phyloP scores from a whole-genome alignment of 73 alveolate species.

The Paramecium caudatum region DNA sequence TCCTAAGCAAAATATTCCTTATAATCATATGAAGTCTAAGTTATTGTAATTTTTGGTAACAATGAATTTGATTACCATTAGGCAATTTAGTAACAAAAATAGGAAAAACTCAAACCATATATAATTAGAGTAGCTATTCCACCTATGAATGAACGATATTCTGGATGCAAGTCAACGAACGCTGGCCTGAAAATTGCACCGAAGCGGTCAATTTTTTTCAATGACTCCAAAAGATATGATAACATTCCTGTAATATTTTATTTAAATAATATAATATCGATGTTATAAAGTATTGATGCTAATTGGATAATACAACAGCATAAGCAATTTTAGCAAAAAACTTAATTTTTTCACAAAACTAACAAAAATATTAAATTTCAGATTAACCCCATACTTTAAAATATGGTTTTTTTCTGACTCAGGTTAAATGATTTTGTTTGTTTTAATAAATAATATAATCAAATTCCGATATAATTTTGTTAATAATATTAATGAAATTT shows the following conservation, averaged over 20 bases:
- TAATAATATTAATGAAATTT: background rate
- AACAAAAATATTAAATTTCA: too few species aligned
- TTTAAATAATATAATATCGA: too few species aligned
- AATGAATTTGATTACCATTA: conserved; percentile 29
- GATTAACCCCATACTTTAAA: too few species aligned
- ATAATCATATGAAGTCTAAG: background rate
- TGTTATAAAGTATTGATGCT: too few species aligned
- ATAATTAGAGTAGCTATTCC: conserved; percentile 24
- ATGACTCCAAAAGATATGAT: too few species aligned
- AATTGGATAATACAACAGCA: too few species aligned
- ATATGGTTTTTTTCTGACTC: too few species aligned
- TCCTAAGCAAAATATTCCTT: background rate
- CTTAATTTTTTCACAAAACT: too few species aligned
- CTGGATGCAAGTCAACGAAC: background rate
- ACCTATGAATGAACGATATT: conserved; percentile 25
- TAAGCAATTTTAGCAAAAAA: too few species aligned
- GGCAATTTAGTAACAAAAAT: background rate
- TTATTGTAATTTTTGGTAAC: conserved; percentile 26
- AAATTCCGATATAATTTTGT: background rate
- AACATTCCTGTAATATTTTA: too few species aligned
- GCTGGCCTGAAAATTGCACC: conserved; percentile 46
- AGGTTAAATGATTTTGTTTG: too few species aligned
- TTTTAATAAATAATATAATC: too few species aligned
- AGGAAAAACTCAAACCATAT: conserved; percentile 53
- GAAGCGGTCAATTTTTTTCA: conserved; percentile 23